Conservation (phyloP, 2,329 filamentous ascomycete species). For the Arthrobotrys iridis region DNA sequence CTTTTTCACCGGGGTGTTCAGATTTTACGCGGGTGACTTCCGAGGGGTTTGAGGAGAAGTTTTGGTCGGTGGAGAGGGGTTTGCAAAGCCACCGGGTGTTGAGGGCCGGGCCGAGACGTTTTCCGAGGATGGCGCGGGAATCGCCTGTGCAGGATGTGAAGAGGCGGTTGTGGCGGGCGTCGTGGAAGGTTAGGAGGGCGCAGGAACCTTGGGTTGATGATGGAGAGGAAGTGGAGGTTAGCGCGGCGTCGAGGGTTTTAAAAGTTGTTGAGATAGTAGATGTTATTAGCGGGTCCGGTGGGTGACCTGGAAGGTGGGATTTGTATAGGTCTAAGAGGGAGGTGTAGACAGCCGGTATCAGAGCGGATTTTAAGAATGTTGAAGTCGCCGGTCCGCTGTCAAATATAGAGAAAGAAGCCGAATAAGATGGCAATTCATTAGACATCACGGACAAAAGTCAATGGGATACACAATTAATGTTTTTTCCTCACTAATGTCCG, state of each 20-base stretch:
- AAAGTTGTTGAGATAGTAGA: slow-evolving; percentile 39
- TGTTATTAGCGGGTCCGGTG: slow-evolving; percentile 11
- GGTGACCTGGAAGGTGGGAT: background rate
- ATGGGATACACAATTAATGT: no score
- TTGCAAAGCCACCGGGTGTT: slow-evolving; percentile 66
- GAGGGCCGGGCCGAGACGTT: slow-evolving; percentile 61
- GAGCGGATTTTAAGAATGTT: slow-evolving; percentile 25
- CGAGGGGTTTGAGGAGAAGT: slow-evolving; percentile 68
- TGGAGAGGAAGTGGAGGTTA: background rate
- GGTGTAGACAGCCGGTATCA: slow-evolving; percentile 32
- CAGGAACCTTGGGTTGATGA: slow-evolving; percentile 69
- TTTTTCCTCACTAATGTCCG: slow-evolving; percentile 49
- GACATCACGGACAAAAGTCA: background rate
- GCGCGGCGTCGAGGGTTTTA: slow-evolving; percentile 21
- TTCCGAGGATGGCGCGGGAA: slow-evolving; percentile 73
- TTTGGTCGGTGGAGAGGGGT: slow-evolving; percentile 73
- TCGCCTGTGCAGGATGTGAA: slow-evolving; percentile 75
- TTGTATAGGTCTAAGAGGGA: slow-evolving; percentile 32
- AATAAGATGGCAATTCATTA: background rate
- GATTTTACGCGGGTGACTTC: slow-evolving; percentile 68
- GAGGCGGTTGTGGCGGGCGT: slow-evolving; percentile 67
- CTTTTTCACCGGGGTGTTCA: slow-evolving; percentile 69
- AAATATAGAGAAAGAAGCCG: background rate
- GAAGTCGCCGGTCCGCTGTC: slow-evolving; percentile 36
- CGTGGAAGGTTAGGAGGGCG: slow-evolving; percentile 72